These are phyloP conservation scores for Vachellia collinsii DNA, from an alignment of 306 rosid genomes.

Conservation along the genomic window DNA sequence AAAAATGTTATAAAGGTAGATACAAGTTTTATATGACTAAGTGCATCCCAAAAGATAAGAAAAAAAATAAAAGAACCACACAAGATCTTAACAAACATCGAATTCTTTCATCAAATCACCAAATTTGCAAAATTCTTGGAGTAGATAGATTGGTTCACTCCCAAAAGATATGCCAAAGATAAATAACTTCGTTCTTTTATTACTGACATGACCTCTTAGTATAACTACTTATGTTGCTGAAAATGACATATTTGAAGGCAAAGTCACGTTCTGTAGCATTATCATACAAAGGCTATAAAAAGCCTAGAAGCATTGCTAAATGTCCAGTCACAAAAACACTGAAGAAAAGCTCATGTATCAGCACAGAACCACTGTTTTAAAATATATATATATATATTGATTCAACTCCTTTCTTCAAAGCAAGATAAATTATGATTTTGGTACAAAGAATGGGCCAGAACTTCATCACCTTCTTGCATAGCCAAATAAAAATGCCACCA, in stretches of 20 bases:
- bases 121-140: background rate
- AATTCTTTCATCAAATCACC: conserved; percentile 18
- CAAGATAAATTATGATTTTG: conserved; percentile 16
- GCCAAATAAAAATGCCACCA: conserved; percentile 91
- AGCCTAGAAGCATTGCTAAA: background rate
- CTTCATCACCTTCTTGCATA: conserved; percentile 83
- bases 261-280: background rate
- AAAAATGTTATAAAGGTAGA: background rate
- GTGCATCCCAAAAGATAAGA: conserved; percentile 2
- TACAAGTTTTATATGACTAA: conserved; percentile 7
- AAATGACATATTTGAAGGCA: background rate
- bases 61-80: conserved; percentile 3
- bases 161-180: background rate
- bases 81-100: background rate
- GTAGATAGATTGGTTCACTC: background rate
- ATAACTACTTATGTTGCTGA: background rate
- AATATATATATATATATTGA: conserved; percentile 2
- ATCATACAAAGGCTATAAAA: background rate
- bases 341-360: conserved; percentile 14
- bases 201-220: background rate
- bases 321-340: background rate
- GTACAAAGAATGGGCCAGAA: conserved; percentile 23
- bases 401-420: conserved; percentile 12
- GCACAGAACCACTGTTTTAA: conserved; percentile 18
- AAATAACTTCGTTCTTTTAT: background rate